Evolutionary conservation across 768 basidiomycete species (phyloP), one percentile per base, ranked within the genome.

Genomic region (Candolleomyces eurysporus): DNA sequence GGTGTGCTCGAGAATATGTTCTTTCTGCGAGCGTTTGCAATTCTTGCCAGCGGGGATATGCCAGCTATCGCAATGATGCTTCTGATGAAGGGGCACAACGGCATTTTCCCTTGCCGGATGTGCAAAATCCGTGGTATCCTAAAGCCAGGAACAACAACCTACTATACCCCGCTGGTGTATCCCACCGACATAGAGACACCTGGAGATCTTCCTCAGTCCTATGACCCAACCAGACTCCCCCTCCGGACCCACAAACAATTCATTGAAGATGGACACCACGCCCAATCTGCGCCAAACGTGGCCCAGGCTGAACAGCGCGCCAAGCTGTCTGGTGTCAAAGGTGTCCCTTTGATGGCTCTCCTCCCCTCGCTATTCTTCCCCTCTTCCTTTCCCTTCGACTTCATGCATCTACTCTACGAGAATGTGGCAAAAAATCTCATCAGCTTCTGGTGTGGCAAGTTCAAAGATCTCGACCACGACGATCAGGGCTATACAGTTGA

Each of bases 341-440:
- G 71, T 5, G 17, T 72, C 14, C 68, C 78, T 0, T n/a, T 76
- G 0, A 71, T 81, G 9, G 60, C 65, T 0, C n/a, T 50, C 10
- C 69, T 81, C 0, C 49, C 63, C 1, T 78, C 77, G 0, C 63
- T 79, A 7, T 60, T 60, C 3, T 76, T 80, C 64, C 73, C 82
- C 1, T 1, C 9, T 1, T 76, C 75, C 0, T 75, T 80, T 39
- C 82, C 79, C 0, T 75, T 73, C 61, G 80, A 84, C 50, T 79
- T 81, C 66, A 82, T 83, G 78, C 81, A 84, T 54, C 68, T 79
- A 0, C 63, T 82, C 9, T 62, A 26, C 8, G 78, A 81, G 60
- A 82, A 82, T 58, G 53, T 78, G 3, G 52, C 78, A 30, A 66
- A 66, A n/a, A 78, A 75, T 46, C 69, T 83, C 5, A 63, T 81